Evolutionary conservation across 2,329 filamentous ascomycete genomes (phyloP), one percentile per base, ranked within the genome.

Genomic region (Basipetospora chlamydospora): DNA sequence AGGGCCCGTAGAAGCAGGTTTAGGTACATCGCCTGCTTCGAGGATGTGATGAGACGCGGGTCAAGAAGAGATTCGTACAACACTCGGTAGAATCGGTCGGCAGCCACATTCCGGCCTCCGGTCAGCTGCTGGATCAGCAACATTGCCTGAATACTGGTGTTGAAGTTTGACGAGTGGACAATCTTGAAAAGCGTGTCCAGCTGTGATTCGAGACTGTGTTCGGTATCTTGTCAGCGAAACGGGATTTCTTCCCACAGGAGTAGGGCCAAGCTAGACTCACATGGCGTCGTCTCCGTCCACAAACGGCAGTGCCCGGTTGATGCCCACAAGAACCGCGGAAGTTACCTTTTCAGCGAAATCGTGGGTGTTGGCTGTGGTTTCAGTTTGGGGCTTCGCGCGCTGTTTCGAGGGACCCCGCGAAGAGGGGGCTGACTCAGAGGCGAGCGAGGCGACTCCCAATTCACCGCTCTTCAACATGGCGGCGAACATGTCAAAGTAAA

Each of bases 141-240:
- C 44, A 98, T 70, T 23, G 90, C 88, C 58, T 98, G 90, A 26
- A 98, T 84, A 52, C 86, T 90, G 1, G 90, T 98, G 60, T 96
- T 98, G 70, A 98, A 96, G 57, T 98, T 98, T 39, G 88, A 85
- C 1, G 88, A 96, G 58, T 98, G 90, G 0, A 90, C 93, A 49
- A 98, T 90, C 48, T 77, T 79, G 69, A 95, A 98, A 18, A 98
- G 70, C 3, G 88, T 95, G 52, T 96, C 81, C 39, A 98, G 73
- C 51, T 98, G 88, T 40, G 79, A 77, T 50, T 92, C 83, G 45
- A 96, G 73, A 17, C 77, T 81, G 44, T 28, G 39, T 20, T 38
- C 37, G 4, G 29, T 16, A 26, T 45, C 28, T 9, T 36, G 22
- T 23, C 17, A 12, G 23, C 37, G 12, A 25, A n/a, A n/a, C n/a